Percentiles rank a stretch among this genome's conserved stretches.
phyloP scores from a whole-genome alignment of 2,329 filamentous ascomycete species.

The Monilinia laxa region DNA sequence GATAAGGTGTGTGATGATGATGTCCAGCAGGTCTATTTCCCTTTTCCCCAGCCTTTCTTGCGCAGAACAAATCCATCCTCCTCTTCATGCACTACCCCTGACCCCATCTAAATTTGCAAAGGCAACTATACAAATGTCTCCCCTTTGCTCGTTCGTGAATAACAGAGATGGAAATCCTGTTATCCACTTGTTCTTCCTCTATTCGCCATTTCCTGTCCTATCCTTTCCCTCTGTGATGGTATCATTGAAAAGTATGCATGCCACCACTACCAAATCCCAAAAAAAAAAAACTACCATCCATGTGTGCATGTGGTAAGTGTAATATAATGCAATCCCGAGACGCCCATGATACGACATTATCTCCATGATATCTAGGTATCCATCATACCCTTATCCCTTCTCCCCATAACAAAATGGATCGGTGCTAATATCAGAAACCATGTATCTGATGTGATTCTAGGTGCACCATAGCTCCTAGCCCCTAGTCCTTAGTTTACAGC shows the following conservation, averaged over 20 bases:
- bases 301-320: not conserved
- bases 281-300: not conserved
- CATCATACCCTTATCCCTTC: not conserved
- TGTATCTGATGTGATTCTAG: not conserved
- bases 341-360: constrained; percentile 7
- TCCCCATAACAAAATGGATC: not conserved
- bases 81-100: not conserved
- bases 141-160: not conserved
- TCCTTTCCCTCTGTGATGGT: constrained; percentile 4
- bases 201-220: not conserved
- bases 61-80: not conserved
- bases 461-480: not conserved
- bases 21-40: not conserved
- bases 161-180: not conserved
- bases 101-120: not conserved
- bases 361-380: not conserved
- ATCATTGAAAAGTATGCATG: constrained; percentile 12
- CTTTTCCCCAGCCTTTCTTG: not conserved
- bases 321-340: not conserved
- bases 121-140: constrained; percentile 2
- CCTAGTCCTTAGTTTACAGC: not conserved
- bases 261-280: constrained; percentile 11
- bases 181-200: not conserved
- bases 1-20: not conserved
- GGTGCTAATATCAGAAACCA: constrained; percentile 3